Base-by-base conservation (phyloP, 1,284 basidiomycete species). In the Tetrapyrgos nigripes region DNA sequence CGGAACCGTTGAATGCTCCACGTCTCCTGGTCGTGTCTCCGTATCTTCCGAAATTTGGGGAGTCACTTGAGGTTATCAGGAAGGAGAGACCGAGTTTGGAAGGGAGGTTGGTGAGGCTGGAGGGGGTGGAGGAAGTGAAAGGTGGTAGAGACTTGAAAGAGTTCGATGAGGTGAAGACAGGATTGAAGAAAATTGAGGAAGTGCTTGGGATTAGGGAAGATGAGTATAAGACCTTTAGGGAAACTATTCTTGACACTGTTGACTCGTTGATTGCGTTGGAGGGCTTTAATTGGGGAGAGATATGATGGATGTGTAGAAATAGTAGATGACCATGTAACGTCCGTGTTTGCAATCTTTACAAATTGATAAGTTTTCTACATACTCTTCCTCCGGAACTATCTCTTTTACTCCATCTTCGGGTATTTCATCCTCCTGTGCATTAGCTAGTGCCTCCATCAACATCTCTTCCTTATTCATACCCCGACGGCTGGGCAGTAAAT, bases 261-360 rank as follows among this genome's bases (percentile, higher is more conserved):
- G 37, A 17, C 17, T 40, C 37, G 37, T 40, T 40, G 37, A 40
- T 40, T 40, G 37, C 6, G 6, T 17, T 40, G 17, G 37, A 40
- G 37, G 17, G 17, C 5, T n/a, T 40, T 40, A 40, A 33, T 33
- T 33, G 31, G 14, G 31, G 31, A 33, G n/a, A n/a, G n/a, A n/a
- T n/a, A n/a, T n/a, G n/a, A n/a, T n/a, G n/a, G n/a, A n/a, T n/a
- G n/a, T n/a, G n/a, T n/a, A n/a, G n/a, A n/a, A n/a, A n/a, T n/a
- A n/a, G n/a, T n/a, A n/a, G n/a, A n/a, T n/a, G n/a, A n/a, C n/a
- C n/a, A n/a, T n/a, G n/a, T n/a, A n/a, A n/a, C n/a, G n/a, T n/a
- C 56, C 62, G 68, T 70, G 70, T 37, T 62, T 55, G 47, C 43
- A 54, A n/a, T n/a, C n/a, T 54, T 54, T 76, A 78, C 70, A 78